Conservation (phyloP, 2,329 filamentous ascomycete species). For the Hypoxylon sp. region DNA sequence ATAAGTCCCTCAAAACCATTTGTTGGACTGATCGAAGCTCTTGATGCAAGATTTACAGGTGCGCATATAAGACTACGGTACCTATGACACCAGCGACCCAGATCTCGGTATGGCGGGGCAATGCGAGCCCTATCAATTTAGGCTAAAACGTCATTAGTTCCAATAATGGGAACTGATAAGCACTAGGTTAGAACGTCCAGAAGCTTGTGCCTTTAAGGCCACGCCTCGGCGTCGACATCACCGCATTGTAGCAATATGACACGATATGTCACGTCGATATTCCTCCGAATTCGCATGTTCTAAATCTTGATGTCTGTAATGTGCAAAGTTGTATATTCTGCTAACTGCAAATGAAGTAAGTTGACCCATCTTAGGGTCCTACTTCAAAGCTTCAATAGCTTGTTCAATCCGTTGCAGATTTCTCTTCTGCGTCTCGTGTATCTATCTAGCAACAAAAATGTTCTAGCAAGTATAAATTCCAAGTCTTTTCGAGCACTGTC, state of each 20-base stretch:
- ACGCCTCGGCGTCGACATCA: slow-evolving; percentile 6
- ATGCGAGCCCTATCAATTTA: slow-evolving; percentile 41
- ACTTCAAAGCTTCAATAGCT: slow-evolving; percentile 11
- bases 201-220: slow-evolving; percentile 17
- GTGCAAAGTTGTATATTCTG: neutral
- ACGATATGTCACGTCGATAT: neutral
- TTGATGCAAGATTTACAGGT: slow-evolving; percentile 43
- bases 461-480: slow-evolving; percentile 21
- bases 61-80: neutral
- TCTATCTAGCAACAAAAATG: slow-evolving; percentile 9
- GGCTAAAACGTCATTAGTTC: slow-evolving; percentile 42
- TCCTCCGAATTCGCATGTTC: slow-evolving; percentile 30
- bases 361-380: neutral
- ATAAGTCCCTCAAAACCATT: slow-evolving; percentile 32
- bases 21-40: slow-evolving; percentile 20
- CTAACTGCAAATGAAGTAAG: slow-evolving; percentile 7
- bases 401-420: slow-evolving; percentile 1
- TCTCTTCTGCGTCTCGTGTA: slow-evolving; percentile 12
- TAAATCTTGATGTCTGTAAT: slow-evolving; percentile 13
- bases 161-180: slow-evolving; percentile 32
- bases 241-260: slow-evolving; percentile 1
- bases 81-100: slow-evolving; percentile 37
- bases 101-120: slow-evolving; percentile 44
- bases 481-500: slow-evolving; percentile 38
- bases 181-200: slow-evolving; percentile 17